These are phyloP conservation scores for Penicillium tannophilum DNA, from an alignment of 495 filamentous ascomycete genomes.

Conservation along the genomic window DNA sequence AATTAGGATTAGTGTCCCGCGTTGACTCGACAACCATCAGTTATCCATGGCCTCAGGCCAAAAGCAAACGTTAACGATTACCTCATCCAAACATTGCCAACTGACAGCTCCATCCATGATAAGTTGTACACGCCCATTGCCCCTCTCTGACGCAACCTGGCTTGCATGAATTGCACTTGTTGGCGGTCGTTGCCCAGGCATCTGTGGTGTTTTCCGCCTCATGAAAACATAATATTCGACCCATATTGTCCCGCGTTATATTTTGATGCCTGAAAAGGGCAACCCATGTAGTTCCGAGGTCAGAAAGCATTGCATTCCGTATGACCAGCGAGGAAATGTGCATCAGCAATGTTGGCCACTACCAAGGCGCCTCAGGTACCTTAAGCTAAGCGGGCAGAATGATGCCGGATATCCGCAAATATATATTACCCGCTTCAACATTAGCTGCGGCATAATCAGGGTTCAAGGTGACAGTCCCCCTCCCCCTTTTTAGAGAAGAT, in stretches of 20 bases:
- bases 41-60: slow-evolving; percentile 17
- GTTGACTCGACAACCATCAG: slow-evolving; percentile 47
- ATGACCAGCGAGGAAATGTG: slow-evolving; percentile 10
- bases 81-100: slow-evolving; percentile 18
- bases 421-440: neutral
- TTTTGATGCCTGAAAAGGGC: slow-evolving; percentile 19
- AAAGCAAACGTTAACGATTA: slow-evolving; percentile 6
- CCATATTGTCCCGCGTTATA: neutral
- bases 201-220: neutral
- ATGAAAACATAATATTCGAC: neutral
- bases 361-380: too few relatives aligned
- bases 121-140: neutral
- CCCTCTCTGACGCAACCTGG: neutral
- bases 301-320: slow-evolving; percentile 9
- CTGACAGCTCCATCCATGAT: neutral
- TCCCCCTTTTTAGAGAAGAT: neutral
- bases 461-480: neutral
- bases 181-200: slow-evolving; percentile 3
- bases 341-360: slow-evolving; percentile 13
- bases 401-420: neutral
- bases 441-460: neutral
- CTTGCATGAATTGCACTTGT: neutral
- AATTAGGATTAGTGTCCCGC: slow-evolving; percentile 32
- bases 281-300: slow-evolving; percentile 1
- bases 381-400: neutral